Evolutionary conservation across 1,284 basidiomycete genomes (phyloP), one percentile per base, ranked within the genome.

Genomic region (Malassezia nana): DNA sequence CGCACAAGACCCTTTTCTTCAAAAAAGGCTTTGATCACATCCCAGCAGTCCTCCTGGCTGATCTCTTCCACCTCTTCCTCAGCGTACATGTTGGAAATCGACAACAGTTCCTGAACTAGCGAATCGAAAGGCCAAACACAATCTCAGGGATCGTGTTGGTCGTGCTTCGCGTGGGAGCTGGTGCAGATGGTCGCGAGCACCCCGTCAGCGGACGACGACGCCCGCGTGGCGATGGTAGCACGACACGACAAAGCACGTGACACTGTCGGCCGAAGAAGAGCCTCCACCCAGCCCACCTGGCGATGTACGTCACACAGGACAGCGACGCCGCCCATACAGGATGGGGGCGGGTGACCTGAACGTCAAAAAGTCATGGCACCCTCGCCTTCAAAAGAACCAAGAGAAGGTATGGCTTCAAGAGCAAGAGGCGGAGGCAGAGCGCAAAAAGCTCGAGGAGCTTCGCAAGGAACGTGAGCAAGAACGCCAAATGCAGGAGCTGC

Each of bases 331-430:
- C 65, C 30, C 24, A 24, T 24, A 20, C 80, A 90, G 85, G 68
- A 94, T 94, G 89, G 89, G 89, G 82, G 59, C 65, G 35, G 67
- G 69, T 46, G 87, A 90, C 75, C 79, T 89, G 76, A 89, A 89
- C 72, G 91, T 91, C 89, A 95, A 94, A 52, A 67, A 72, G 67
- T 64, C 88, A 64, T 95, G 91, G 90, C 90, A 95, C 76, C 89
- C 89, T 80, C 86, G 92, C 81, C 87, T 95, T 78, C 78, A 92
- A 78, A 89, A 88, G 76, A 94, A 95, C 78, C 91, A 96, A 84
- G 89, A 95, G 83, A 83, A 85, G 81, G 92, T 98, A 69, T 98
- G 94, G 92, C 82, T 95, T 59, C 86, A 92, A 76, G 92, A 98
- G 78, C 89, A 94, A 82, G 85, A 87, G 74, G 89, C 89, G 55